These are phyloP conservation scores for Xylariaceae sp. DNA, from an alignment of 2,329 filamentous ascomycete genomes.

Conservation along the genomic window DNA sequence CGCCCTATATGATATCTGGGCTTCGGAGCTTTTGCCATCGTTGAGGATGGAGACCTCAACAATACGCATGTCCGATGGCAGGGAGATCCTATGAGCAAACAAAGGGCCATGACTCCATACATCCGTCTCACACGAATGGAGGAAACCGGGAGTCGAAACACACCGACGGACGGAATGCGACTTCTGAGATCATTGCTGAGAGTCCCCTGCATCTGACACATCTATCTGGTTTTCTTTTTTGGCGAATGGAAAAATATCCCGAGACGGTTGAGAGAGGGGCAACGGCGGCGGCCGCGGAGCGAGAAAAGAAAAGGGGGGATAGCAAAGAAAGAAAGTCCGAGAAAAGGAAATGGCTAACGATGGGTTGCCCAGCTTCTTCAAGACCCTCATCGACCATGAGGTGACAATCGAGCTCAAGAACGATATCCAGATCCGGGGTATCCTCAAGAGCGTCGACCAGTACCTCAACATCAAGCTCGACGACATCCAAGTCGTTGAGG, in stretches of 20 bases:
- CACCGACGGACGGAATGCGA: not conserved
- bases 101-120: not conserved
- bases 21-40: not conserved
- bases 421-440: conserved; percentile 94
- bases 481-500: conserved; percentile 86
- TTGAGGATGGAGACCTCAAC: not conserved
- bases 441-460: conserved; percentile 94
- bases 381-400: conserved; percentile 94
- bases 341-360: conserved; percentile 2
- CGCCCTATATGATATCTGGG: not conserved
- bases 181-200: not conserved
- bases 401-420: conserved; percentile 99
- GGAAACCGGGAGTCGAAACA: not conserved
- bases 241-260: not conserved
- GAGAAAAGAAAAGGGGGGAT: not conserved
- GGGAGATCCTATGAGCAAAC: not conserved
- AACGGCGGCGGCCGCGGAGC: not conserved
- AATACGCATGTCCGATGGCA: not conserved
- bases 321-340: not conserved
- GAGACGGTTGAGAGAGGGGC: not conserved
- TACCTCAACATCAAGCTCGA: conserved; percentile 99
- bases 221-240: not conserved
- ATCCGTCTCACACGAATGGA: not conserved
- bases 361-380: conserved; percentile 73
- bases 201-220: not conserved